Evolutionary conservation across 1,284 basidiomycete genomes (phyloP).

Genomic region (Ustilago vetiveriae): DNA sequence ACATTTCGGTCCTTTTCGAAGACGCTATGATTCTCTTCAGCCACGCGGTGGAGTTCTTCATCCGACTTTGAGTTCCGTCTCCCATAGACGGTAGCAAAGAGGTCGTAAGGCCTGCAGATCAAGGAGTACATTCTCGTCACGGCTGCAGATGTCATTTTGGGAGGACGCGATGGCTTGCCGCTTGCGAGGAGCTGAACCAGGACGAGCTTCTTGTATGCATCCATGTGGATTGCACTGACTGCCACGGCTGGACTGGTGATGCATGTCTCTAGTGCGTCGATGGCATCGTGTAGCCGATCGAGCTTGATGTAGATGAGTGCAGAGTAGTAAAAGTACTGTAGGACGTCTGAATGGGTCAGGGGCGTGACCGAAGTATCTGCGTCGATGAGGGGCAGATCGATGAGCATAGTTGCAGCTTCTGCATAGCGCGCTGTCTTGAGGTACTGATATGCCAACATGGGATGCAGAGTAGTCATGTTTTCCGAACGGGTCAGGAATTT

Average conservation of each 20-base stretch:
- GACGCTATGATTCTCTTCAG: constrained; percentile 20
- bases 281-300: constrained; percentile 37
- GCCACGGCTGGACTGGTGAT: constrained; percentile 76
- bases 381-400: constrained; percentile 42
- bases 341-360: constrained; percentile 41
- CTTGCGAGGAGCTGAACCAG: constrained; percentile 79
- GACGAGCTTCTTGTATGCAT: constrained; percentile 82
- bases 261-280: constrained; percentile 65
- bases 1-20: constrained; percentile 74
- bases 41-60: constrained; percentile 12
- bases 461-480: constrained; percentile 47
- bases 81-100: constrained; percentile 29
- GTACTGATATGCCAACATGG: constrained; percentile 52
- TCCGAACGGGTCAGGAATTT: constrained; percentile 27
- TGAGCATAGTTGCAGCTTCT: constrained; percentile 41
- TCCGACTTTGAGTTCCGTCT: constrained; percentile 2
- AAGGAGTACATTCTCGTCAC: constrained; percentile 29
- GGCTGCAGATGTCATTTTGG: constrained; percentile 30
- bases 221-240: constrained; percentile 78
- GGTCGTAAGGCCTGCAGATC: constrained; percentile 24
- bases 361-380: constrained; percentile 35
- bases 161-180: constrained; percentile 70
- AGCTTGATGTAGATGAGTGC: constrained; percentile 52
- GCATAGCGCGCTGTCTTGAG: constrained; percentile 44
- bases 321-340: constrained; percentile 60